Evolutionary conservation across 176 grass and related monocot genomes (phyloP), one percentile per base, ranked within the genome.

Genomic region (Oryza nivara): DNA sequence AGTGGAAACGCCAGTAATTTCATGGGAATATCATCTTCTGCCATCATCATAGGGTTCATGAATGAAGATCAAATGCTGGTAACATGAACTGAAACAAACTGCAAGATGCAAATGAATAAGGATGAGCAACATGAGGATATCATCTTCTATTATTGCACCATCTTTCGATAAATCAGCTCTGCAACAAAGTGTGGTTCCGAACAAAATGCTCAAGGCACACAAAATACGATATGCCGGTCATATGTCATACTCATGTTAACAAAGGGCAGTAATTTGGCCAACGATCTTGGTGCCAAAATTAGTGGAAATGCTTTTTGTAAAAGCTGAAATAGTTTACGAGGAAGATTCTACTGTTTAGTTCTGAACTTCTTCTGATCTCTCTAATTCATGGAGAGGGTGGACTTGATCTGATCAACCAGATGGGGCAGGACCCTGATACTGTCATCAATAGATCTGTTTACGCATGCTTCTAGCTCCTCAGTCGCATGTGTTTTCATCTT

Each of bases 391-490:
- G 67, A 68, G 60, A 98, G 80, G 71, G 89, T 73, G 36, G 92
- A 83, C 69, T 93, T 95, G 82, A 98, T 85, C 49, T 82, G 89
- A 73, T 90, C 80, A 49, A 92, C 89, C 54, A 98, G 47, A 82
- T 92, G 91, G 15, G 96, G 93, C 17, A 98, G 90, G 10, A 86
- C 73, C 68, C 71, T 91, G 71, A 95, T 90, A 81, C 80, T 92
- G 73, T 95, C 96, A 60, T 93, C 87, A 46, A 98, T 91, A 40
- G 93, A 87, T 64, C 90, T 88, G 81, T 85, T 93, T 26, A 98
- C 87, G 1, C 96, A 98, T 3, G 91, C 88, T 78, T 98, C 96
- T 34, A 98, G 74, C n/a, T 93, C 96, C 67, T 85, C 83, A 30
- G 80, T 35, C 5, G 87, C 92, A 15, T 90, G 85, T 4, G 82